Evolutionary conservation across 352 stramenopile species (phyloP), one percentile per base, ranked within the genome.

Genomic region (Phytophthora melonis): DNA sequence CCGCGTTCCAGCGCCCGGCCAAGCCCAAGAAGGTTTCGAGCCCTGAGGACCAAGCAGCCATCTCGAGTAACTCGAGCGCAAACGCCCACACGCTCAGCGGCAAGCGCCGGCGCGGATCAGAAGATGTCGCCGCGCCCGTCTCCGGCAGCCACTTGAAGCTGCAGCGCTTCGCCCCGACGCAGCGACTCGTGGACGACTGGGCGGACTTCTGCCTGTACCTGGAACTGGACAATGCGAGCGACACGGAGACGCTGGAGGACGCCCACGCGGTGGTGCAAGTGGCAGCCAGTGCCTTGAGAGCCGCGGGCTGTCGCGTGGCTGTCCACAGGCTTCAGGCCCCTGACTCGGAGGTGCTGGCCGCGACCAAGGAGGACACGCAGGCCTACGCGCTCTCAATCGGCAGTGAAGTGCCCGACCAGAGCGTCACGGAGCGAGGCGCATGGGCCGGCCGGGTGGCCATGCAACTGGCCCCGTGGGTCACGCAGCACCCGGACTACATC

Each of bases 381-480:
- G 84, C 82, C 11, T 91, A 86, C 60, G 69, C 81, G 11, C 52
- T 91, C 18, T 83, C 77, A 0, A 68, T 91, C 25, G 79, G 78
- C 55, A 80, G 66, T 34, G 75, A 80, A 36, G 74, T 75, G 19
- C 68, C 57, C 0, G 41, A 77, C 39, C 54, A 75, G 49, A 68
- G 36, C 43, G 36, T 59, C 52, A 66, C 52, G 14, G 52, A 36
- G 27, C 47, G 41, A 27, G 72, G 68, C 14, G 50, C 59, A 4
- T 78, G 72, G 72, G 56, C 55, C 2, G 50, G 59, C 36, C 75
- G 66, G 19, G 66, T 62, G 1, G 58, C 47, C 23, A 66, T 68
- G 52, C 65, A 77, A 19, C 63, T 89, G 58, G 80, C 84, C 0
- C 36, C 67, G 30, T 89, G 79, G 80, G 80, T 91, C 34, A 80